Evolutionary conservation across 1,284 basidiomycete species (phyloP).

Genomic region (Phylloboletellus chloephorus): DNA sequence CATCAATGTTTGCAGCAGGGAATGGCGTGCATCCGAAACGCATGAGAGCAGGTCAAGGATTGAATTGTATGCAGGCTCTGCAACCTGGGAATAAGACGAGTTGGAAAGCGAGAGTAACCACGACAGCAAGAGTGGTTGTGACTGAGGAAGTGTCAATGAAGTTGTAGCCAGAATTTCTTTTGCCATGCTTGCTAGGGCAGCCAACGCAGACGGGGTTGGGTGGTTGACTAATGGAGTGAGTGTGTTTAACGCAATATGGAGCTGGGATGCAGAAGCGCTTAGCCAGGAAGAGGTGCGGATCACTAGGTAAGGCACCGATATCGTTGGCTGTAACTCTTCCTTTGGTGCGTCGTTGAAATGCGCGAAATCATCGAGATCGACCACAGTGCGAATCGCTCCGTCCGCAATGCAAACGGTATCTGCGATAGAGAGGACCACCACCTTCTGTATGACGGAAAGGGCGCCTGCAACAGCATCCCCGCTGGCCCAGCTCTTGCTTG

Average conservation of each 20-base stretch:
- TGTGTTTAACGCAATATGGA: conserved; percentile 62
- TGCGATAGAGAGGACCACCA: conserved; percentile 53
- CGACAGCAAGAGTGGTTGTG: conserved; percentile 63
- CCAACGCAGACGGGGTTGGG: conserved; percentile 58
- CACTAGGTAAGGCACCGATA: conserved; percentile 39
- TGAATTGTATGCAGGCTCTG: conserved; percentile 36
- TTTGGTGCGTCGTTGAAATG: conserved; percentile 27
- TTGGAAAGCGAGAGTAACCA: conserved; percentile 47
- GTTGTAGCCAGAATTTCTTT: conserved; percentile 49
- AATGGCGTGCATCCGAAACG: conserved; percentile 38
- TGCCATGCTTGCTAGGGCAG: conserved; percentile 53
- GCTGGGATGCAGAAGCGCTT: conserved; percentile 58
- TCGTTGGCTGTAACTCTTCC: conserved; percentile 11
- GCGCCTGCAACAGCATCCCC: conserved; percentile 58
- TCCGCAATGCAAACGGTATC: conserved; percentile 62
- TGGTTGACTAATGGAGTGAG: conserved; percentile 58
- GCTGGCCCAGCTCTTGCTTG: conserved; percentile 56
- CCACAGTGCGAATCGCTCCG: conserved; percentile 49
- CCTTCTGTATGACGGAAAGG: conserved; percentile 51
- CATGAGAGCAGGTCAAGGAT: conserved; percentile 46
- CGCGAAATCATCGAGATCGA: conserved; percentile 58
- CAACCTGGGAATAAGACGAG: conserved; percentile 24
- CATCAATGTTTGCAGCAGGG: conserved; percentile 49
- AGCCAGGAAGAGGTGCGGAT: conserved; percentile 55
- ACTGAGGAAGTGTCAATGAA: conserved; percentile 56